Evolutionary conservation across 2,329 filamentous ascomycete genomes (phyloP).

Genomic region (Colletotrichum scovillei): DNA sequence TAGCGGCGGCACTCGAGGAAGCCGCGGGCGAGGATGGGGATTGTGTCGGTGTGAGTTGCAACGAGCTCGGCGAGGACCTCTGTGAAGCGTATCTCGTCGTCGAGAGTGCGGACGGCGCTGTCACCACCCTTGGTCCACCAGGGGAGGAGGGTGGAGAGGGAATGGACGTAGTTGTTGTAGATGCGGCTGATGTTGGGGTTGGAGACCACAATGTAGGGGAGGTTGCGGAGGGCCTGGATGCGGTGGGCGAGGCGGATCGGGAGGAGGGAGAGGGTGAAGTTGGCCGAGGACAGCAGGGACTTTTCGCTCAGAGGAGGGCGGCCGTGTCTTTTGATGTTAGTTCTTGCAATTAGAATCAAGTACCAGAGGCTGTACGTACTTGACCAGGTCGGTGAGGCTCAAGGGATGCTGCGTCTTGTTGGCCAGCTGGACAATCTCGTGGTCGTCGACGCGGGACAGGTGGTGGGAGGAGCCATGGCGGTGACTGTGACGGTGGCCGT

Average conservation of each 20-base stretch:
- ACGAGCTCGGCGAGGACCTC: slow-evolving; percentile 96
- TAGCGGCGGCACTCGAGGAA: slow-evolving; percentile 95
- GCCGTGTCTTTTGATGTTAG: slow-evolving; percentile 66
- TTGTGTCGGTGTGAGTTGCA: slow-evolving; percentile 92
- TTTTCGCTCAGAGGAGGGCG: slow-evolving; percentile 84
- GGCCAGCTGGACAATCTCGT: slow-evolving; percentile 82
- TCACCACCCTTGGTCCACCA: slow-evolving; percentile 63
- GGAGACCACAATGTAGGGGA: slow-evolving; percentile 98
- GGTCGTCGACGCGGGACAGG: slow-evolving; percentile 41
- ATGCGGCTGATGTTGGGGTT: slow-evolving; percentile 95
- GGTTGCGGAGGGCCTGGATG: slow-evolving; percentile 90
- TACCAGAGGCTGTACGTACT: slow-evolving; percentile 61
- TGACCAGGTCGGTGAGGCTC: slow-evolving; percentile 89
- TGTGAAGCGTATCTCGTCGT: slow-evolving; percentile 92
- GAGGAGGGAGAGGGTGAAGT: slow-evolving; percentile 93
- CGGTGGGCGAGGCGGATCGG: slow-evolving; percentile 93
- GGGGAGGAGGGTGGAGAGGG: slow-evolving; percentile 87
- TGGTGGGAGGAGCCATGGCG: slow-evolving; percentile 26
- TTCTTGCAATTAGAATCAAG: neutral
- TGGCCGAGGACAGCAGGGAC: slow-evolving; percentile 88
- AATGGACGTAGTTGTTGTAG: slow-evolving; percentile 96
- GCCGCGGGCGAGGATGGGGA: slow-evolving; percentile 89
- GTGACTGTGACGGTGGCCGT: slow-evolving; percentile 32
- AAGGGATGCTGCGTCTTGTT: slow-evolving; percentile 82
- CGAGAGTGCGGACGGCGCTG: slow-evolving; percentile 74